Evolutionary conservation across 1,284 basidiomycete species (phyloP).

Genomic region (Clitocybe nebularis): DNA sequence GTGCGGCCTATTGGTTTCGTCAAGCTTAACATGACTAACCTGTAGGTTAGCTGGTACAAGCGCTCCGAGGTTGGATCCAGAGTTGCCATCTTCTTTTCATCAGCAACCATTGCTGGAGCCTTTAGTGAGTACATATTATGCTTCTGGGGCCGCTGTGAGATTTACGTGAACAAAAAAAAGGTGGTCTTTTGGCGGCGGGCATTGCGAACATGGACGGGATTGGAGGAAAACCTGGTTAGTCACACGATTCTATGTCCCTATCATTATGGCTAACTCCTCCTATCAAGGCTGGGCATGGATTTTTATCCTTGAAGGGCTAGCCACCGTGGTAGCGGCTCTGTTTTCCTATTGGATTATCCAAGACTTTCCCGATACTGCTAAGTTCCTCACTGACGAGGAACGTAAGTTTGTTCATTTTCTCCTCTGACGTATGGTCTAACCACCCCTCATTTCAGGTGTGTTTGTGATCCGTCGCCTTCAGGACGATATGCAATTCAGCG

Average conservation of each 20-base stretch:
- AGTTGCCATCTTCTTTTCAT: conserved; percentile 63
- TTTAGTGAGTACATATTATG: conserved; percentile 43
- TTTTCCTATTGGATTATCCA: conserved; percentile 71
- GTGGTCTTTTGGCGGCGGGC: conserved; percentile 59
- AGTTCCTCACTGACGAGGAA: conserved; percentile 68
- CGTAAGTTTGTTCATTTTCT: conserved; percentile 31
- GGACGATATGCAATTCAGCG: conserved; percentile 65
- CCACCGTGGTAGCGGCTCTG: conserved; percentile 47
- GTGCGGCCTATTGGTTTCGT: conserved; percentile 23
- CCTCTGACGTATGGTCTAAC: conserved; percentile 2
- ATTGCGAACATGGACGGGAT: conserved; percentile 69
- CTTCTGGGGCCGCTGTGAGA: not conserved
- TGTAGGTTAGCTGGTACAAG: conserved; percentile 47
- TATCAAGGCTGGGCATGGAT: conserved; percentile 55
- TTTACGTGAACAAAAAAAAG: conserved; percentile 22
- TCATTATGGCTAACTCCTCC: conserved; percentile 7
- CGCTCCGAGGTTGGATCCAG: conserved; percentile 58
- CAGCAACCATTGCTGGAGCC: conserved; percentile 65
- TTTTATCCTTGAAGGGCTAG: conserved; percentile 74
- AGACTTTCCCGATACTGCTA: conserved; percentile 77
- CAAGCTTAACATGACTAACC: conserved; percentile 3
- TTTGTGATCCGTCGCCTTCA: conserved; percentile 66
- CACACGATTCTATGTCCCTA: conserved; percentile 5
- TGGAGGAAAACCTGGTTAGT: conserved; percentile 47
- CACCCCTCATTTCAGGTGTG: conserved; percentile 38